Conservation (phyloP, 768 basidiomycete species). For the Auriscalpium microsporum region DNA sequence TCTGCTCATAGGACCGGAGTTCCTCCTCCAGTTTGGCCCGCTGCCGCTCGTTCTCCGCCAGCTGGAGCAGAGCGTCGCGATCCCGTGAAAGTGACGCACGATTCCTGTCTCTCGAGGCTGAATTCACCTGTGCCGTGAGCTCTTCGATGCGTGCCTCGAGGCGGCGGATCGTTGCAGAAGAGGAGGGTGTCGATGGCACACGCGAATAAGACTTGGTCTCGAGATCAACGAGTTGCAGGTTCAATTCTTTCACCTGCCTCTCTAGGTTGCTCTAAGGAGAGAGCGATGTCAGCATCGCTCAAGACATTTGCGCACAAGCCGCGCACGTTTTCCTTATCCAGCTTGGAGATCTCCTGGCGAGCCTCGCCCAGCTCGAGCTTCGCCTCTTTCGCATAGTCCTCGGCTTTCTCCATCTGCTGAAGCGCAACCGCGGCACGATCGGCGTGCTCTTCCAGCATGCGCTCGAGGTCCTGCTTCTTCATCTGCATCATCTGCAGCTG, state of each 20-base stretch:
- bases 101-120: conserved; percentile 38
- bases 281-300: conserved; percentile 2
- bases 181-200: conserved; percentile 48
- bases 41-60: conserved; percentile 55
- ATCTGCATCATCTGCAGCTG: conserved; percentile 69
- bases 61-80: conserved; percentile 45
- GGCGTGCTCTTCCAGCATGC: conserved; percentile 68
- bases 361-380: conserved; percentile 69
- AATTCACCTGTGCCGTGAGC: conserved; percentile 49
- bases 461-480: conserved; percentile 75
- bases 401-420: conserved; percentile 77
- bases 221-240: conserved; percentile 73
- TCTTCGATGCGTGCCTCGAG: conserved; percentile 69
- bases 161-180: conserved; percentile 37
- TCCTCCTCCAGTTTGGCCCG: conserved; percentile 59
- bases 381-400: conserved; percentile 64
- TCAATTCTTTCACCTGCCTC: conserved; percentile 79
- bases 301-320: not conserved
- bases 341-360: conserved; percentile 71
- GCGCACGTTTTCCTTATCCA: conserved; percentile 70
- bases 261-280: conserved; percentile 61
- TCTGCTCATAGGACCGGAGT: conserved; percentile 47
- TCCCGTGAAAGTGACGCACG: conserved; percentile 29
- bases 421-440: conserved; percentile 65
- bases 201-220: conserved; percentile 65